Base-by-base conservation (phyloP, 805 yeast species). In the Kregervanrija fluxuum region DNA sequence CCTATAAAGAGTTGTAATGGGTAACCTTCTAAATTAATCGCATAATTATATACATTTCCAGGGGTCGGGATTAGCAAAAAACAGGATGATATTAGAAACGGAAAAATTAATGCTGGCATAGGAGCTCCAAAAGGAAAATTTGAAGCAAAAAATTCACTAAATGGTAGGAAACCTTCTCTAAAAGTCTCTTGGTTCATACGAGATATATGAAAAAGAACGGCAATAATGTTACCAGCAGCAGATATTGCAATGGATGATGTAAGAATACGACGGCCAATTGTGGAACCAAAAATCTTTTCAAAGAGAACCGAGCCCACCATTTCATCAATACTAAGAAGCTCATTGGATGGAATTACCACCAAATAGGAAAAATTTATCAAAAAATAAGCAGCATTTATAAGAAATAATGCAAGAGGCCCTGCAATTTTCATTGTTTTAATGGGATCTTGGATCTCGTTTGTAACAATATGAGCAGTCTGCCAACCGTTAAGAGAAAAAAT, bases 51-150 rank as follows among this genome's bases (percentile, higher is more conserved):
- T 14, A 75, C 64, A 53, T 74, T 76, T 1, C 74, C 78, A 9
- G 68, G 65, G 1, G 68, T 55, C 8, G 80, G 79, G 2, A 70
- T 54, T 2, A 69, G 48, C 10, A 76, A 54, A 34, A 75, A 65
- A 5, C 62, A 35, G 0, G 71, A 64, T 1, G 79, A 65, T 4
- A 75, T 60, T 4, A 55, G 32, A 12, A 71, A 59, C 41, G 79
- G 74, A 40, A 77, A 60, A 3, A 67, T 14, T 35, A 77, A 56
- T 0, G 79, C 64, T 11, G 73, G 68, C 35, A 75, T 49, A 2
- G 81, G 81, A 1, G 81, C 75, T 3, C 75, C 77, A 45, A 60
- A 66, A 2, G 81, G 80, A 68, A 71, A 67, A 48, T 76, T 77
- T 4, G 80, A 72, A 1, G 80, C 71, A 69, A 77, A 73, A 46